Evolutionary conservation across 345 rosid species (phyloP).

Genomic region (Erucastrum elatum): DNA sequence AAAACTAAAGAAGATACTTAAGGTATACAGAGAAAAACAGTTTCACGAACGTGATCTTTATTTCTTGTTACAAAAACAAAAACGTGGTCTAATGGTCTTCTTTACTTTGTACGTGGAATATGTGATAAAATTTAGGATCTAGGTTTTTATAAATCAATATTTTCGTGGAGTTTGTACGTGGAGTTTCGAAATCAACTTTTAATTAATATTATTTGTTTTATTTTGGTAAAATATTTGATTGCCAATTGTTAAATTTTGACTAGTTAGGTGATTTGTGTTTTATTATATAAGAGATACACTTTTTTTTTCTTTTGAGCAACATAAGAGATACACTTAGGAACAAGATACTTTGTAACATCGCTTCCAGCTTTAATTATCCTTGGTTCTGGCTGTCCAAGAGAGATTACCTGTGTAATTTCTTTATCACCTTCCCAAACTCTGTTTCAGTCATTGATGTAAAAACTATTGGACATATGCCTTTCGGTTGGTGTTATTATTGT

Average conservation of each 20-base stretch:
- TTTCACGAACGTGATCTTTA: no score
- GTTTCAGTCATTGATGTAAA: slow-evolving; percentile 61
- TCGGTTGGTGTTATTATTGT: slow-evolving; percentile 90
- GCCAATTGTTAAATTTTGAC: background rate
- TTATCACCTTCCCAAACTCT: slow-evolving; percentile 68
- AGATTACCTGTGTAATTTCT: slow-evolving; percentile 70
- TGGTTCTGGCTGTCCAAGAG: slow-evolving; percentile 89
- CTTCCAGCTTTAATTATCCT: slow-evolving; percentile 66
- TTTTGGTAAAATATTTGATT: background rate
- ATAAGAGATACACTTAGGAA: slow-evolving; percentile 65
- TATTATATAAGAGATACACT: no score
- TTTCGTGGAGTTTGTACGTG: background rate
- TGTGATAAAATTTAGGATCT: background rate
- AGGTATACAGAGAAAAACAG: no score
- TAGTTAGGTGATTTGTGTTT: no score
- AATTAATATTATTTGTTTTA: no score
- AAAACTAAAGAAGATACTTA: no score
- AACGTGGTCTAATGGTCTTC: background rate
- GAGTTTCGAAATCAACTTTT: background rate
- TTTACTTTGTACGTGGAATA: background rate
- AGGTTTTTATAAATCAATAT: background rate
- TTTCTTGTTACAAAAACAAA: no score
- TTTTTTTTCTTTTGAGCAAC: no score
- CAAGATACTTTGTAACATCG: slow-evolving; percentile 86
- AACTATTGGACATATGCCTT: slow-evolving; percentile 89